A percentile compares a stretch with the other conserved stretches of the same genome.
Conservation (phyloP, 2,329 filamentous ascomycete genomes). For the Fusarium liriodendri region DNA sequence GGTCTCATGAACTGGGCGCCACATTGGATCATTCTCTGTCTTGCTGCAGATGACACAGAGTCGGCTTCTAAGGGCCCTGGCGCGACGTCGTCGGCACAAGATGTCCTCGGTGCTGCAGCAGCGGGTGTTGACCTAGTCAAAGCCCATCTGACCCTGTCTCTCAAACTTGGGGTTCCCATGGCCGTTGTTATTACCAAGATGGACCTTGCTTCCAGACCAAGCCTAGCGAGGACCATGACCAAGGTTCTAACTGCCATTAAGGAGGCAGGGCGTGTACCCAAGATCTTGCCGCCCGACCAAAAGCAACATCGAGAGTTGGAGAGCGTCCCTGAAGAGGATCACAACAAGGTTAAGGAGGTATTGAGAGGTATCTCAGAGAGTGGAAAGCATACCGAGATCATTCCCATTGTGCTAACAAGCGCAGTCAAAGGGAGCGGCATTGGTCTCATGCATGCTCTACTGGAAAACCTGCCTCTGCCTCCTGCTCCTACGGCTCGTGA, state of each 20-base stretch:
- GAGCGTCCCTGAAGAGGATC: constrained; percentile 66
- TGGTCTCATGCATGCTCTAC: constrained; percentile 81
- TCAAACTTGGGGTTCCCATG: constrained; percentile 82
- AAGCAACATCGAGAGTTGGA: constrained; percentile 63
- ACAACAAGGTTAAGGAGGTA: constrained; percentile 67
- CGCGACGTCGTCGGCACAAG: constrained; percentile 62
- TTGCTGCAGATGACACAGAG: constrained; percentile 81
- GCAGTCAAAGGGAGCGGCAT: constrained; percentile 87
- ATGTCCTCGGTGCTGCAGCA: constrained; percentile 61
- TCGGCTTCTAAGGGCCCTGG: constrained; percentile 44
- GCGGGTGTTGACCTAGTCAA: constrained; percentile 77
- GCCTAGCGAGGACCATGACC: constrained; percentile 76
- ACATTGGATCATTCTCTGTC: constrained; percentile 91
- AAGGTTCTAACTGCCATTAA: constrained; percentile 84
- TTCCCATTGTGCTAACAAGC: constrained; percentile 91
- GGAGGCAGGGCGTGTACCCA: constrained; percentile 76
- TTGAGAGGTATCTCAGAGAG: constrained; percentile 62
- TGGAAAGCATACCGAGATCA: constrained; percentile 60
- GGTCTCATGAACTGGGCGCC: constrained; percentile 96
- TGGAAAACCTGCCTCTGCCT: constrained; percentile 80
- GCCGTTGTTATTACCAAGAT: constrained; percentile 90
- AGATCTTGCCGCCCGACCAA: constrained; percentile 73
- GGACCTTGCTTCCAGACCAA: constrained; percentile 81
- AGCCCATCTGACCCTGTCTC: constrained; percentile 85
- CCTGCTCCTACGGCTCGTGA: constrained; percentile 63